These are phyloP conservation scores for Protea cynaroides DNA, from an alignment of 164 flowering plant genomes.

Conservation along the genomic window DNA sequence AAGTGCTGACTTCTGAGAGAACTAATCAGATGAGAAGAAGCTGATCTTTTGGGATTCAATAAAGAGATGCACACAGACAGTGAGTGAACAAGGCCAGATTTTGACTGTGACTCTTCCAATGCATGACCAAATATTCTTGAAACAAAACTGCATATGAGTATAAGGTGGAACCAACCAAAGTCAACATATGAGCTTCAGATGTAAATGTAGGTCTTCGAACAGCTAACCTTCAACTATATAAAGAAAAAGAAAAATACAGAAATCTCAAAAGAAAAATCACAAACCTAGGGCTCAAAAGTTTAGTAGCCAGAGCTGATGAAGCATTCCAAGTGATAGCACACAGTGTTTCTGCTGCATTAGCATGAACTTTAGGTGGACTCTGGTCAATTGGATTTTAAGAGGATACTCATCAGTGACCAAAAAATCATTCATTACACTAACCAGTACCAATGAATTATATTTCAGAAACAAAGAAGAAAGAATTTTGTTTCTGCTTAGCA, in stretches of 20 bases:
- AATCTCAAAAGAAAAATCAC: constrained; percentile 7
- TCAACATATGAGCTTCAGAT: not conserved
- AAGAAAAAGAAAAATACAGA: not conserved
- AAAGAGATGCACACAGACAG: constrained; percentile 87
- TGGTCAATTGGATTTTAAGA: constrained; percentile 19
- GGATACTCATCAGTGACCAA: not conserved
- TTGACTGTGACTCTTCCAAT: constrained; percentile 69
- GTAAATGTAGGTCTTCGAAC: not conserved
- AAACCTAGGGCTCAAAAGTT: constrained; percentile 86
- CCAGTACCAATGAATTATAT: constrained; percentile 9
- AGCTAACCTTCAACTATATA: not conserved
- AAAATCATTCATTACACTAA: not conserved
- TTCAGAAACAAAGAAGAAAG: not conserved
- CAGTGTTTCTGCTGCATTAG: constrained; percentile 90
- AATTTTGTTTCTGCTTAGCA: not conserved
- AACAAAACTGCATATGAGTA: constrained; percentile 61
- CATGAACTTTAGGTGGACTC: constrained; percentile 91
- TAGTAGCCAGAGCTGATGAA: constrained; percentile 71
- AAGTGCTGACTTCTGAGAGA: constrained; percentile 72
- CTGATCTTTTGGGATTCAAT: constrained; percentile 80
- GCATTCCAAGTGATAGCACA: constrained; percentile 80
- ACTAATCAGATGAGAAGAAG: constrained; percentile 45
- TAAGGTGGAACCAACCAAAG: not conserved
- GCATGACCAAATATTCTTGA: constrained; percentile 78
- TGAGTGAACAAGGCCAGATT: constrained; percentile 82